These are phyloP conservation scores for Vanilla planifolia DNA, from an alignment of 106 monocot species.

Conservation along the genomic window DNA sequence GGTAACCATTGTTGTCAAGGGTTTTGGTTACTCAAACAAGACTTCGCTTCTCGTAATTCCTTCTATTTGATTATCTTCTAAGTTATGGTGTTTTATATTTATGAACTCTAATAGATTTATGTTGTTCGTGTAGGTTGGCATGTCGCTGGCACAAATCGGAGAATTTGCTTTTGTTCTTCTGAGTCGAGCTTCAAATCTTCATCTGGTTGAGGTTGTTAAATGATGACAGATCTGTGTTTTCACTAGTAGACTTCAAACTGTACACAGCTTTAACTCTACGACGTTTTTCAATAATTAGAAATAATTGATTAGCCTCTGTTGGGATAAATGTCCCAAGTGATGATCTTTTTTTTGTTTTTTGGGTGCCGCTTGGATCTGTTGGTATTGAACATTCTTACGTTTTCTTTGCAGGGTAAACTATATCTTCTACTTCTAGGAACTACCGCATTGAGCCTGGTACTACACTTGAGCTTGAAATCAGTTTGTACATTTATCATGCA, in stretches of 20 bases:
- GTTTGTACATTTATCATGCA: neutral
- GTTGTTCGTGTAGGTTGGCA: conserved; percentile 69
- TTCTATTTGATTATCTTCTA: conserved; percentile 8
- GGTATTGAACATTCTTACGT: neutral
- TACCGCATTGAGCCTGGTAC: conserved; percentile 62
- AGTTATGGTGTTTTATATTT: neutral
- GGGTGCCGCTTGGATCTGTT: neutral
- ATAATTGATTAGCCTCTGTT: no score
- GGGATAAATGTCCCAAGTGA: no score
- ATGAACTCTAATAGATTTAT: neutral
- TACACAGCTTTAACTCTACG: no score
- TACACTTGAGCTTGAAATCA: neutral
- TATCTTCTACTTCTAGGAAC: conserved; percentile 49
- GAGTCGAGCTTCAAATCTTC: conserved; percentile 81
- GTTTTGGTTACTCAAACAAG: conserved; percentile 86
- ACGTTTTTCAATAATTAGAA: no score
- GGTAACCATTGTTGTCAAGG: conserved; percentile 59
- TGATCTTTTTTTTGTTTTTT: no score
- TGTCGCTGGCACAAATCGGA: conserved; percentile 95
- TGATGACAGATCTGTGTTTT: neutral
- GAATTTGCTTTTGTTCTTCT: conserved; percentile 98
- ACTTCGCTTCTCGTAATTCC: conserved; percentile 72
- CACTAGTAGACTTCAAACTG: no score
- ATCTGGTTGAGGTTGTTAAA: conserved; percentile 8
- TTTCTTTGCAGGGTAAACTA: conserved; percentile 38